These are phyloP conservation scores for Tetrapyrgos nigripes DNA, from an alignment of 1,284 basidiomycete genomes.

Conservation along the genomic window DNA sequence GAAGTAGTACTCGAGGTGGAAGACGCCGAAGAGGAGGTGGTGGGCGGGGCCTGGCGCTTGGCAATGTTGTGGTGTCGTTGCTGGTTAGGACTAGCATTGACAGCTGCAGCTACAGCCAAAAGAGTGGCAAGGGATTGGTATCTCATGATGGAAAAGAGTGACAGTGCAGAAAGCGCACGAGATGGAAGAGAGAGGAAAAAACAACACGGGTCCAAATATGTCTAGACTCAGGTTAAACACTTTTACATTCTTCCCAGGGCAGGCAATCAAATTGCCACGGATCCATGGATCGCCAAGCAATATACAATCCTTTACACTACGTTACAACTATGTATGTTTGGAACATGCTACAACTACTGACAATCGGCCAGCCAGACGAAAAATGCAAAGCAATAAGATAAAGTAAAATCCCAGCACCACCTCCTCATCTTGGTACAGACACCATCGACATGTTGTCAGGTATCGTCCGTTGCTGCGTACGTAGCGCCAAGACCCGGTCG, in stretches of 20 bases:
- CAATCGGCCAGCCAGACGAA: background rate
- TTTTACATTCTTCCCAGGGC: background rate
- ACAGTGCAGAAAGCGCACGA: slow-evolving; percentile 18
- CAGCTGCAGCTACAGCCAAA: slow-evolving; percentile 43
- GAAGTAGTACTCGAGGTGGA: slow-evolving; percentile 25
- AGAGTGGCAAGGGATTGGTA: slow-evolving; percentile 48
- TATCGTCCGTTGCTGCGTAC: slow-evolving; percentile 47
- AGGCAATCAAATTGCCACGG: background rate
- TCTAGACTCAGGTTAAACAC: background rate
- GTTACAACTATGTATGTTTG: slow-evolving; percentile 15
- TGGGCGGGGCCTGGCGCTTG: slow-evolving; percentile 32
- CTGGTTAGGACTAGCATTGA: slow-evolving; percentile 35
- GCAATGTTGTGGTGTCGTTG: slow-evolving; percentile 16
- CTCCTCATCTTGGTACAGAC: slow-evolving; percentile 44
- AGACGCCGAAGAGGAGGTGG: slow-evolving; percentile 18
- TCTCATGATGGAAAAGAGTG: slow-evolving; percentile 45
- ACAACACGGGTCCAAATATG: background rate
- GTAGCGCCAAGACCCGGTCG: slow-evolving; percentile 76
- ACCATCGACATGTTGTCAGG: slow-evolving; percentile 50
- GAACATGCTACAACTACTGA: slow-evolving; percentile 9
- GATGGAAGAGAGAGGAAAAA: slow-evolving; percentile 7
- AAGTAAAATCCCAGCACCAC: no score
- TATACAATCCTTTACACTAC: background rate
- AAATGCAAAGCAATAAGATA: slow-evolving; percentile 1
- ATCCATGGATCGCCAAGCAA: no score